Conservation (phyloP, 768 basidiomycete species). For the Lactifluus subvellereus region DNA sequence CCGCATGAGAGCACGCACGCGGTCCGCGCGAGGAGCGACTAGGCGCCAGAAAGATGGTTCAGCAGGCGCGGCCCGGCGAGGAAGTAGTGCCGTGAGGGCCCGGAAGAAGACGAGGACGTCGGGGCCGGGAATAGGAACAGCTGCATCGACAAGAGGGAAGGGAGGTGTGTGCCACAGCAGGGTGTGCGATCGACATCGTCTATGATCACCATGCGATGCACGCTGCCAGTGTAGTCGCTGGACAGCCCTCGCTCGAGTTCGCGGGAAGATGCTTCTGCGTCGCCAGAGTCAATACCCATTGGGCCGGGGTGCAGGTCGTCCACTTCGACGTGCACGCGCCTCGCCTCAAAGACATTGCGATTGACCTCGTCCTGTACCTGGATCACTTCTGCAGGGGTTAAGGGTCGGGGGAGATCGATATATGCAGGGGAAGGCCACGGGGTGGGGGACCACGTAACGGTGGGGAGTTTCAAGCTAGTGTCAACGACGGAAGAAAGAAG, state of each 20-base stretch:
- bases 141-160: constrained; percentile 67
- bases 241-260: constrained; percentile 57
- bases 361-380: constrained; percentile 61
- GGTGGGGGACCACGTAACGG: constrained; percentile 79
- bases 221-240: constrained; percentile 66
- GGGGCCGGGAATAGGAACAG: constrained; percentile 64
- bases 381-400: constrained; percentile 57
- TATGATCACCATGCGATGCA: constrained; percentile 76
- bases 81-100: constrained; percentile 74
- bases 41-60: constrained; percentile 51
- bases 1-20: constrained; percentile 65
- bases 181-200: constrained; percentile 78
- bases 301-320: constrained; percentile 48
- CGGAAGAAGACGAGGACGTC: constrained; percentile 50
- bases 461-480: constrained; percentile 53
- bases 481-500: constrained; percentile 78
- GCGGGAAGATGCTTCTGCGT: constrained; percentile 41
- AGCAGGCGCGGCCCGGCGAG: constrained; percentile 75
- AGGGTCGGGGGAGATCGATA: constrained; percentile 66
- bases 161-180: constrained; percentile 84
- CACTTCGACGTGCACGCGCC: constrained; percentile 67
- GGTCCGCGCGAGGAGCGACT: constrained; percentile 48
- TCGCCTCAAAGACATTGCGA: constrained; percentile 60
- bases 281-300: constrained; percentile 28
- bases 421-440: constrained; percentile 64